Evolutionary conservation across 2,329 filamentous ascomycete genomes (phyloP).

Genomic region (Scedosporium boydii): DNA sequence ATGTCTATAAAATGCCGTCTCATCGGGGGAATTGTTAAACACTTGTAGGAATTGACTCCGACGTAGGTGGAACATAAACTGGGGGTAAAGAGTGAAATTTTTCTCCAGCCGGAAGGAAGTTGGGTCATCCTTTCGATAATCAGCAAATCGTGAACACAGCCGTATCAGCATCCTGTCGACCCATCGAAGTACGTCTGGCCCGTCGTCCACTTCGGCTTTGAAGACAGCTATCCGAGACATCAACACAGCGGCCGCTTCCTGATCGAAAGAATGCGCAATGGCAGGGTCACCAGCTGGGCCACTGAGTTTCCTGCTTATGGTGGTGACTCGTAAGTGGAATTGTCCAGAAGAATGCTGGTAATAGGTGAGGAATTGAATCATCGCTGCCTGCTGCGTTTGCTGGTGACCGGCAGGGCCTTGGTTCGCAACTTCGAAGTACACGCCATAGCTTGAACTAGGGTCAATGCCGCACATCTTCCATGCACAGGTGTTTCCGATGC

Average conservation of each 20-base stretch:
- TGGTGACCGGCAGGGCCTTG: constrained; percentile 81
- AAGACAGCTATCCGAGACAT: constrained; percentile 99
- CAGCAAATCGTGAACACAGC: constrained; percentile 90
- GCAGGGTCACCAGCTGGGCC: constrained; percentile 90
- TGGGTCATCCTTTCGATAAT: constrained; percentile 96
- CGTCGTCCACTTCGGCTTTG: constrained; percentile 97
- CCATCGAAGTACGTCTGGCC: constrained; percentile 96
- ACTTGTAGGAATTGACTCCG: constrained; percentile 96
- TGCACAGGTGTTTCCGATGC: constrained; percentile 95
- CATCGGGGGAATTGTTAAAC: constrained; percentile 98
- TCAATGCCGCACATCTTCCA: constrained; percentile 99
- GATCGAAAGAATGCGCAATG: constrained; percentile 94
- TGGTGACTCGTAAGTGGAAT: constrained; percentile 92
- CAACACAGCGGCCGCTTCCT: constrained; percentile 91
- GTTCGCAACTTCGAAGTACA: constrained; percentile 96
- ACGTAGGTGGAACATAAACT: constrained; percentile 99
- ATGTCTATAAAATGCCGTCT: constrained; percentile 97
- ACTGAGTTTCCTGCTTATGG: constrained; percentile 81
- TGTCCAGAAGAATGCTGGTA: constrained; percentile 96
- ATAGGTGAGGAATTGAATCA: constrained; percentile 98
- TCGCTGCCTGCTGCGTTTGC: constrained; percentile 79
- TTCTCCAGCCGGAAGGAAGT: constrained; percentile 95
- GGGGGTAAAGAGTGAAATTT: constrained; percentile 97
- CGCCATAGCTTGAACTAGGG: constrained; percentile 82
- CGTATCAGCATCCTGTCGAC: constrained; percentile 98